Evolutionary conservation across 2,329 filamentous ascomycete species (phyloP).

Genomic region (Grosmannia penicillata): DNA sequence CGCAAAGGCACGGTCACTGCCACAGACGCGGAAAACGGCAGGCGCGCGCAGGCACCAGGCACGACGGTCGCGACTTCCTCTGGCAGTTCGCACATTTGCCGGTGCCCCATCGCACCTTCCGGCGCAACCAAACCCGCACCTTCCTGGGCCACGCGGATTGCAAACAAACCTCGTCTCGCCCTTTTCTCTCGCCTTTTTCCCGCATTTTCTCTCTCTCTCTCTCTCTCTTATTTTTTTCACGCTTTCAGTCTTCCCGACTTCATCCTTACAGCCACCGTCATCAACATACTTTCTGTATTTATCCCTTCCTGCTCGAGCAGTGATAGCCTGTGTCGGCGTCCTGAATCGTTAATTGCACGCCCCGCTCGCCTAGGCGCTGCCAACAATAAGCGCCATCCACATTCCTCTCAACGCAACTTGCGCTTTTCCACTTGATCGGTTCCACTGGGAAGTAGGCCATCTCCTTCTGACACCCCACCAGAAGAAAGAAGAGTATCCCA

Average conservation of each 20-base stretch:
- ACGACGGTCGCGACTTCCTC: too few relatives aligned
- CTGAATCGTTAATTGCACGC: neutral
- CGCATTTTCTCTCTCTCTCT: neutral
- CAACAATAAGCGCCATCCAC: conserved; percentile 5
- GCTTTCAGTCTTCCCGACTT: neutral
- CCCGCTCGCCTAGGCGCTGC: neutral
- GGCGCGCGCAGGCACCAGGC: too few relatives aligned
- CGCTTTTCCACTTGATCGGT: neutral
- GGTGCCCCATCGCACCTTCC: conserved; percentile 1
- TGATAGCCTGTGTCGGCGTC: neutral
- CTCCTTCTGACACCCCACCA: neutral
- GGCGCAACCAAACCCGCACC: neutral
- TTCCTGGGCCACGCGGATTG: neutral
- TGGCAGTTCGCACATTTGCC: too few relatives aligned
- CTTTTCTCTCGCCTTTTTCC: neutral
- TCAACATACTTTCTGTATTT: neutral
- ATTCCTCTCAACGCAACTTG: neutral
- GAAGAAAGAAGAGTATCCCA: too few relatives aligned
- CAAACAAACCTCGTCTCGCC: neutral
- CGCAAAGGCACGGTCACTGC: too few relatives aligned
- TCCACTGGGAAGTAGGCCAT: neutral
- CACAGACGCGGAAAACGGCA: too few relatives aligned
- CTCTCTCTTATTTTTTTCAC: neutral
- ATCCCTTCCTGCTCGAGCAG: neutral
- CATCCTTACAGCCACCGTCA: neutral